Evolutionary conservation across 2,329 filamentous ascomycete species (phyloP), one percentile per base, ranked within the genome.

Genomic region (Ophiocordyceps polyrhachis-furcata): DNA sequence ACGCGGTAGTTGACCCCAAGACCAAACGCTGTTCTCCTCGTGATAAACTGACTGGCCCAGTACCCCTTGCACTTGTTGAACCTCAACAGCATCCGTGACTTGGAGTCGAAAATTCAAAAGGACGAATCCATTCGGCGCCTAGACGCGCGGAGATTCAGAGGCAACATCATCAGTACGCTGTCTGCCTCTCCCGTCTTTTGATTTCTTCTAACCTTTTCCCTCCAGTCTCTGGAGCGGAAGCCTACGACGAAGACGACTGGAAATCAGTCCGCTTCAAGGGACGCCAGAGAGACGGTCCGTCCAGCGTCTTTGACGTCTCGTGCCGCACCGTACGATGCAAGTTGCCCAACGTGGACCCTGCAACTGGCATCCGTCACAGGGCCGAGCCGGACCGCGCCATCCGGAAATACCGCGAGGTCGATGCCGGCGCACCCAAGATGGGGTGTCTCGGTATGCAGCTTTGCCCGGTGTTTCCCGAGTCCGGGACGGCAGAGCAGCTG

Each of bases 191-290:
- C 14, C 23, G 11, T n/a, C 19, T 9, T 38, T 25, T 9, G 45
- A 12, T 15, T 15, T 45, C n/a, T 21, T 43, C 38, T 44, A 32
- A 41, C 29, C 21, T 28, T 25, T 28, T 23, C 25, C 23, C 44
- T 28, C 43, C 41, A 43, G 72, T 83, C 43, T 73, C 76, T 5
- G 79, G 80, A 4, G 67, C 71, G 0, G 63, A 71, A 1, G 66
- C 77, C 5, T 85, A 81, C 53, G 71, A 75, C 17, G 82, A 88
- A 58, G 81, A 87, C 44, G 65, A 64, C 9, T 87, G 82, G 82
- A 78, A 74, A 49, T 66, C 62, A 25, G 67, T 84, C 35, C 62
- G 64, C 20, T 68, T 81, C 51, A 69, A 70, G 48, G 69, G 70
- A 48, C 62, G 59, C 40, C 59, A 60, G 37, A 55, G 58, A 40